Percentiles rank a stretch among this genome's conserved stretches.
phyloP scores from a whole-genome alignment of 164 flowering plant species.

The Magnolia officinalis region DNA sequence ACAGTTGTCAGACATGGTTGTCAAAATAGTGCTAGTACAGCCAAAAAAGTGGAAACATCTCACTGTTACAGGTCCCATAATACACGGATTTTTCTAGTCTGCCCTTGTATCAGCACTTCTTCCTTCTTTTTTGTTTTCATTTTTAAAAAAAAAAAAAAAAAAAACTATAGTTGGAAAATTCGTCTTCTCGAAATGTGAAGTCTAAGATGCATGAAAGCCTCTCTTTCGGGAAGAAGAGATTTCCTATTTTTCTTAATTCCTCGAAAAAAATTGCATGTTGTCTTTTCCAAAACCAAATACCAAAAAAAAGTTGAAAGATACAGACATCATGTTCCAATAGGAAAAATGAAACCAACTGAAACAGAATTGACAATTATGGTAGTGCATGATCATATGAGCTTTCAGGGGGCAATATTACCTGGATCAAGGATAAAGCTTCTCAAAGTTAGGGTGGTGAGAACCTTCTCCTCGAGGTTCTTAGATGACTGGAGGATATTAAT shows the following conservation, averaged over 20 bases:
- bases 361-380: not conserved
- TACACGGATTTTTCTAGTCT: too few relatives aligned
- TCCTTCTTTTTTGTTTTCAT: too few relatives aligned
- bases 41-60: too few relatives aligned
- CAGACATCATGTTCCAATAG: too few relatives aligned
- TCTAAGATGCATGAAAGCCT: not conserved
- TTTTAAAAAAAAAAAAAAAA: too few relatives aligned
- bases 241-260: not conserved
- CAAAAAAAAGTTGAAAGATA: not conserved
- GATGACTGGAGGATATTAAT: slow-evolving; percentile 69
- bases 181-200: not conserved
- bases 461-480: slow-evolving; percentile 58
- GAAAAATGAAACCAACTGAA: not conserved
- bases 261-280: not conserved
- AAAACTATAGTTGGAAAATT: too few relatives aligned
- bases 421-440: slow-evolving; percentile 52
- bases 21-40: too few relatives aligned
- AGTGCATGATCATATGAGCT: not conserved
- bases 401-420: slow-evolving; percentile 27
- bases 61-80: too few relatives aligned
- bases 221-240: not conserved
- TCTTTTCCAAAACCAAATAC: not conserved
- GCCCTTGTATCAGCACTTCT: too few relatives aligned
- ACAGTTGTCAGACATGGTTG: not conserved
- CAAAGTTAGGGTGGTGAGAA: slow-evolving; percentile 56